phyloP scores from a whole-genome alignment of 768 basidiomycete species.

The Pulveroboletus sp. region DNA sequence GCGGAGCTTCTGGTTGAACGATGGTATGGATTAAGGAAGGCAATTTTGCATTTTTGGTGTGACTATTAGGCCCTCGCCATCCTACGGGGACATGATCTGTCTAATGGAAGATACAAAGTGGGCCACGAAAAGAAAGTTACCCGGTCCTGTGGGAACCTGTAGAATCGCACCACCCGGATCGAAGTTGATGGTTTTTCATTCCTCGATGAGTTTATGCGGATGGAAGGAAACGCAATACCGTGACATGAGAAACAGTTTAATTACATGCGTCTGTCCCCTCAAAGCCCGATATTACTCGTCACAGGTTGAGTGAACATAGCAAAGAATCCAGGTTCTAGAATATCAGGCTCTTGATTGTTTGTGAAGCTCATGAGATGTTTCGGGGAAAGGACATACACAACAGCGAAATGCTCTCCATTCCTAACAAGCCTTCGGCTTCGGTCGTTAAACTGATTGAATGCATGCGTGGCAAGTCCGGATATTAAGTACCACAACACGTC shows the following conservation, averaged over 20 bases:
- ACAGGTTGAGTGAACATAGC: neutral
- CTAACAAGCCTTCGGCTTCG: neutral
- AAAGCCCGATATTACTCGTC: neutral
- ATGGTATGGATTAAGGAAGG: too few species aligned
- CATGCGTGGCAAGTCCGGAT: neutral
- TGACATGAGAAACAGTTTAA: neutral
- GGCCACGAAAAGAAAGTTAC: too few species aligned
- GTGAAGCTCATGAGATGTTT: too few species aligned
- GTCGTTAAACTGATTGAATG: neutral
- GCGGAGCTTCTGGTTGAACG: too few species aligned
- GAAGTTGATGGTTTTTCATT: neutral
- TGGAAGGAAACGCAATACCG: neutral
- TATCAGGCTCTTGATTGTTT: neutral
- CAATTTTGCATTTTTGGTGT: too few species aligned
- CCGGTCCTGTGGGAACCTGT: too few species aligned
- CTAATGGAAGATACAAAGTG: too few species aligned
- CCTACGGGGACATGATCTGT: too few species aligned
- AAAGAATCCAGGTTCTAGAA: too few species aligned
- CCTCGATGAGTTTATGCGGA: neutral
- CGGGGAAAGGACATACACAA: too few species aligned
- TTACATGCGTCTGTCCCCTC: neutral
- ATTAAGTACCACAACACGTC: neutral
- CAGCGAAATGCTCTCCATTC: too few species aligned
- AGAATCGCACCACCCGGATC: neutral
- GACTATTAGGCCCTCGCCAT: too few species aligned